phyloP scores from a whole-genome alignment of 495 filamentous ascomycete genomes.

The Rhypophila decipiens region DNA sequence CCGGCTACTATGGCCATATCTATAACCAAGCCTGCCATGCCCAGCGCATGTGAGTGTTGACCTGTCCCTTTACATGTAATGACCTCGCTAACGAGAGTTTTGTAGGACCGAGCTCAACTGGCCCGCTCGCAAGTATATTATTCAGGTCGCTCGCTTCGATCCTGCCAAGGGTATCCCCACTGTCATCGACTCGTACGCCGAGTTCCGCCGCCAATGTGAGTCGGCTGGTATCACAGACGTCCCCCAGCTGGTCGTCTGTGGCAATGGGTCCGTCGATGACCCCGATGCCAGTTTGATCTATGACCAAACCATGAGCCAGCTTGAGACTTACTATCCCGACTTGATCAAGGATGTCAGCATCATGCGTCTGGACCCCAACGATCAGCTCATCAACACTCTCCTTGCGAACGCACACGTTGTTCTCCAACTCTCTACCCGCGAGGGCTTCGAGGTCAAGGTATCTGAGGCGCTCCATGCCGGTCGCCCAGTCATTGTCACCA shows the following conservation, averaged over 20 bases:
- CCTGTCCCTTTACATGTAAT: neutral
- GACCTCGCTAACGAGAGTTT: neutral
- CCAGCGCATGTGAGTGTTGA: conserved; percentile 47
- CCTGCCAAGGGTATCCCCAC: conserved; percentile 81
- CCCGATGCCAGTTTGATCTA: conserved; percentile 72
- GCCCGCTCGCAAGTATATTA: conserved; percentile 69
- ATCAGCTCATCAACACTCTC: conserved; percentile 78
- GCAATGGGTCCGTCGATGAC: conserved; percentile 81
- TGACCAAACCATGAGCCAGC: conserved; percentile 59
- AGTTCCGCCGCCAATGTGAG: conserved; percentile 57
- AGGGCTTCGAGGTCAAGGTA: conserved; percentile 89
- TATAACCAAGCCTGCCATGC: conserved; percentile 61
- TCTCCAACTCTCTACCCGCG: conserved; percentile 74
- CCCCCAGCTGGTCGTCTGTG: conserved; percentile 70
- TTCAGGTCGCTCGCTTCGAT: conserved; percentile 82
- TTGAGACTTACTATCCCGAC: conserved; percentile 51
- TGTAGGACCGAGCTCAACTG: conserved; percentile 58
- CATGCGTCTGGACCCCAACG: conserved; percentile 70
- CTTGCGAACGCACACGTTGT: conserved; percentile 66
- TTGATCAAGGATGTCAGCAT: conserved; percentile 57
- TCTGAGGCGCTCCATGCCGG: conserved; percentile 84
- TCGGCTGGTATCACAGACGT: conserved; percentile 37
- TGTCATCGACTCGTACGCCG: conserved; percentile 70
- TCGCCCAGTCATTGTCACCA: conserved; percentile 72
- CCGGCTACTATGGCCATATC: conserved; percentile 67